Conservation (phyloP, 1,139 yeast genomes). For the Diutina neorugosa region DNA sequence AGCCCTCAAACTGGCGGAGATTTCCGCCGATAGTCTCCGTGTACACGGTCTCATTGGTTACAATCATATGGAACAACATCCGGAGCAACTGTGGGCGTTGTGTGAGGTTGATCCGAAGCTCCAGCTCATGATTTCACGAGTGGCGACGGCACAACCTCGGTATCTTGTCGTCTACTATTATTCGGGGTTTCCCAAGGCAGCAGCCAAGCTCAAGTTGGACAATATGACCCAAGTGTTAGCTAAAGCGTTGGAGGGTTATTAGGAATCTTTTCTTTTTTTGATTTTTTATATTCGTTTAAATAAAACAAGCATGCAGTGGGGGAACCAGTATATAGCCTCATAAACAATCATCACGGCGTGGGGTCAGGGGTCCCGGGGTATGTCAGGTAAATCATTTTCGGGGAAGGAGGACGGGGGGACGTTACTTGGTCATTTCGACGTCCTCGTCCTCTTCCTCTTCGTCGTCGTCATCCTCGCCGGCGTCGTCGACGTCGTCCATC, state of each 20-base stretch:
- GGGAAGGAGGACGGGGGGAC: neutral
- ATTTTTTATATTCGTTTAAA: neutral
- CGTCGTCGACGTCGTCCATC: conserved; percentile 42
- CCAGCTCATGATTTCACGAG: conserved; percentile 17
- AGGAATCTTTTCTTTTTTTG: neutral
- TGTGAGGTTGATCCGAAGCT: conserved; percentile 21
- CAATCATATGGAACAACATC: conserved; percentile 17
- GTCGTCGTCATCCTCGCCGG: conserved; percentile 45
- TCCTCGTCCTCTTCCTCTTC: conserved; percentile 37
- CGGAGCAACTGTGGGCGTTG: conserved; percentile 17
- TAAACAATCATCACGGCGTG: neutral
- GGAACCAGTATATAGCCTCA: neutral
- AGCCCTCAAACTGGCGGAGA: conserved; percentile 11
- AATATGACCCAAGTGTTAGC: conserved; percentile 19
- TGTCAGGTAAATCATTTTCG: neutral
- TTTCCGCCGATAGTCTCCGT: conserved; percentile 22
- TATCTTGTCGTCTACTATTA: conserved; percentile 23
- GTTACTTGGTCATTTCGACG: conserved; percentile 19
- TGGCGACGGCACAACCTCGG: conserved; percentile 8
- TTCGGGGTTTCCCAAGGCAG: conserved; percentile 21
- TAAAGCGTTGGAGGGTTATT: conserved; percentile 24
- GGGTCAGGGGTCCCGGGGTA: neutral
- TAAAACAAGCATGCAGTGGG: neutral
- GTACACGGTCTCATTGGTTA: conserved; percentile 35
- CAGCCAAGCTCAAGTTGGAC: conserved; percentile 33